Evolutionary conservation across 768 basidiomycete species (phyloP), one percentile per base, ranked within the genome.

Genomic region (Lanmaoa pseudosensibilis): DNA sequence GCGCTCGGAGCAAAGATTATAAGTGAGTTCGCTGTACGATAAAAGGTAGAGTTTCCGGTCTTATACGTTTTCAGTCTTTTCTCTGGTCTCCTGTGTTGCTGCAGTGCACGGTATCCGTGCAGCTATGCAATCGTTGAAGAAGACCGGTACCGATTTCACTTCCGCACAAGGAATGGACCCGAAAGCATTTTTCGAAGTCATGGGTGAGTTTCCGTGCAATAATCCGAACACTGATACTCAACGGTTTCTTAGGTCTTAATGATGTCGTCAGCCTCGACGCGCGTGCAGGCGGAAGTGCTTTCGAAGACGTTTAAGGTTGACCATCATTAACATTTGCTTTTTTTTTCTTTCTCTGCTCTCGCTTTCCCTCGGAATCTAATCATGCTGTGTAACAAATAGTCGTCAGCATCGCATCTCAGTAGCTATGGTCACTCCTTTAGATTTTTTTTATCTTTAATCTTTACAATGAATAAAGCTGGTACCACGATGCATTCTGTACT

Each of bases 61-160:
- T 65, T 3, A 65, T 3, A 7, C 3, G 1, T 23, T 32, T 25
- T 27, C 44, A 89, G 87, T 90, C 65, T 90, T 90, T 70, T 89
- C 87, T 11, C 75, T 90, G 8, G 86, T 87, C 3, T 89, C 87
- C 27, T 86, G 84, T 58, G 88, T 90, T 32, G 86, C 88, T 21
- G 87, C 86, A 64, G 82, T 88, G 10, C 88, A 90, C 63, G 87
- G 82, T n/a, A 80, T 88, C 52, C 85, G 88, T 46, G 82, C 83
- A n/a, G 88, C 88, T 8, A 88, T 90, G 85, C 79, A 79, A 18
- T 83, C 84, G 1, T 72, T 90, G 43, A 88, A 86, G 74, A 87
- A 87, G 74, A 89, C 87, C 3, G 88, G 88, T 9, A 90, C 88
- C 6, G 88, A 90, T 67, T 88, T 85, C 66, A 58, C 66, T 25